Evolutionary conservation across 805 yeast species (phyloP).

Genomic region (Starmerella cellae): DNA sequence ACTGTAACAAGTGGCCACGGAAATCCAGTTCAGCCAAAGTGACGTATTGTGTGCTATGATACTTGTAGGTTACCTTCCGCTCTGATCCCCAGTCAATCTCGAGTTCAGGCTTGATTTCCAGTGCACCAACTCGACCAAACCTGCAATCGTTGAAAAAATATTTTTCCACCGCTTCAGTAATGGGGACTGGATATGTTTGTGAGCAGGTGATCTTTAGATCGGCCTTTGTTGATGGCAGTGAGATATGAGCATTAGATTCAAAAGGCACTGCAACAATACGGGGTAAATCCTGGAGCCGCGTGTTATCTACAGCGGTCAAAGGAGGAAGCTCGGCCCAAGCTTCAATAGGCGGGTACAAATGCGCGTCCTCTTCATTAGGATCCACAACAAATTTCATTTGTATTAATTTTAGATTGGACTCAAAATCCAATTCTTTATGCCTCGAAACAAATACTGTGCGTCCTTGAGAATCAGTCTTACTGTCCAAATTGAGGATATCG

Average conservation of each 20-base stretch:
- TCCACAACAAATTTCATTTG: constrained; percentile 13
- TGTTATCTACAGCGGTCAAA: constrained; percentile 27
- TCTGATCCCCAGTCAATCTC: constrained; percentile 31
- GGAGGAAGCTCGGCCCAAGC: constrained; percentile 37
- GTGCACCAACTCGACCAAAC: constrained; percentile 17
- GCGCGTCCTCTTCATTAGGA: constrained; percentile 11
- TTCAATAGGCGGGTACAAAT: constrained; percentile 41
- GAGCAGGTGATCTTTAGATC: constrained; percentile 37
- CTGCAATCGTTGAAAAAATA: constrained; percentile 29
- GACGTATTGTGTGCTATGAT: constrained; percentile 34
- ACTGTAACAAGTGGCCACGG: constrained; percentile 30
- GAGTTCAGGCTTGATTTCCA: constrained; percentile 32
- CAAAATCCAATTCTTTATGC: constrained; percentile 6
- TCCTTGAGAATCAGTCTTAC: not conserved
- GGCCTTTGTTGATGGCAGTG: constrained; percentile 32
- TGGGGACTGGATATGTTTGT: constrained; percentile 24
- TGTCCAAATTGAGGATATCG: constrained; percentile 2
- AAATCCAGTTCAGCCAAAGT: constrained; percentile 35
- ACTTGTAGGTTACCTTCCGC: constrained; percentile 32
- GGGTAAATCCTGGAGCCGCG: constrained; percentile 25
- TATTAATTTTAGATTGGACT: constrained; percentile 3
- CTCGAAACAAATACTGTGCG: constrained; percentile 7
- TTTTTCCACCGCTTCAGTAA: constrained; percentile 31
- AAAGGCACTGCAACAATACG: constrained; percentile 35
- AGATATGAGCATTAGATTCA: constrained; percentile 33